Percentiles rank a stretch among this genome's conserved stretches.
Evolutionary conservation across 768 basidiomycete genomes (phyloP).

Genomic region (button mushroom (Agaricus bisporus)): DNA sequence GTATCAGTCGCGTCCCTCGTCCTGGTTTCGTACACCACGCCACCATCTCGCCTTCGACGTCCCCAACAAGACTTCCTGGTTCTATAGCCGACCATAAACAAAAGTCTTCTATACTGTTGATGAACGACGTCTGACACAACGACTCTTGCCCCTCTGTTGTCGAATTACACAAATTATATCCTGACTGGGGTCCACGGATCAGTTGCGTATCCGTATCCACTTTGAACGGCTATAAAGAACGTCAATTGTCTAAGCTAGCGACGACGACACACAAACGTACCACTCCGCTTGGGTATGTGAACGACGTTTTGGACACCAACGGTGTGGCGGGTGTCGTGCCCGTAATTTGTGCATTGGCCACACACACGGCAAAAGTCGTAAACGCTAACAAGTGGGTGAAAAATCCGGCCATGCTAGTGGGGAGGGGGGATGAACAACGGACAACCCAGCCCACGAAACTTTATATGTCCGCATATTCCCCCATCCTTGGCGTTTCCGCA

Average conservation of each 20-base stretch:
- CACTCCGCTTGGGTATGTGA: conserved; percentile 33
- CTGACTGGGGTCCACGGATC: conserved; percentile 41
- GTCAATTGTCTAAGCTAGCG: not conserved
- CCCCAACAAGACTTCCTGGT: conserved; percentile 51
- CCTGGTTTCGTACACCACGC: conserved; percentile 73
- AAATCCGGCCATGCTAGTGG: too few relatives aligned
- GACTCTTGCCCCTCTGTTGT: conserved; percentile 56
- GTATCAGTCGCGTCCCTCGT: conserved; percentile 68
- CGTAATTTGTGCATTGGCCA: conserved; percentile 1
- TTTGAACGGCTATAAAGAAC: conserved; percentile 23
- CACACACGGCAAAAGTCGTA: not conserved
- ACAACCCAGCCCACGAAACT: too few relatives aligned
- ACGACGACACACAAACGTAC: conserved; percentile 20
- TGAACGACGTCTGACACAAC: conserved; percentile 52
- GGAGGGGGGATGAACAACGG: too few relatives aligned
- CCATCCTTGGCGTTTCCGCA: too few relatives aligned
- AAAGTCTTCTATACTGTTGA: conserved; percentile 56
- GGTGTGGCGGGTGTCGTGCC: conserved; percentile 34
- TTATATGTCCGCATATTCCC: too few relatives aligned
- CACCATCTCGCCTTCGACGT: conserved; percentile 68
- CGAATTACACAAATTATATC: conserved; percentile 64
- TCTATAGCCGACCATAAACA: conserved; percentile 59
- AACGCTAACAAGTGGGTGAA: not conserved
- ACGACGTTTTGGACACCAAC: conserved; percentile 32
- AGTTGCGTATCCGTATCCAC: conserved; percentile 27